Conservation (phyloP, 805 yeast species). For the Yamadazyma sp. region DNA sequence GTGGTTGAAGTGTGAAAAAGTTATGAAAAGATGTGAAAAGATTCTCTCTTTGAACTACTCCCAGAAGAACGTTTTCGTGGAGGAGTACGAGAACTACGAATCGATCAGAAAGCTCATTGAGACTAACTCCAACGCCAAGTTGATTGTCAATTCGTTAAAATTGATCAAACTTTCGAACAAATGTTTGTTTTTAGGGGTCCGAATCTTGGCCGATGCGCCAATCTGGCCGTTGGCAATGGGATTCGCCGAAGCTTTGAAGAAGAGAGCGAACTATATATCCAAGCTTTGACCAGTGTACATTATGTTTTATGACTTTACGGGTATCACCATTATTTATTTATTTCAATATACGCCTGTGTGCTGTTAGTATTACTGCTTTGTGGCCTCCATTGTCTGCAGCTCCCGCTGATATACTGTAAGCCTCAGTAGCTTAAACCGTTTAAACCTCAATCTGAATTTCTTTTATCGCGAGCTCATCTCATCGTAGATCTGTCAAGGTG, state of each 20-base stretch:
- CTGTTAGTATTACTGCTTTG: no score
- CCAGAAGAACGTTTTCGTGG: slow-evolving; percentile 8
- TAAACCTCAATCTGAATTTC: no score
- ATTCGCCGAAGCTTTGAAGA: slow-evolving; percentile 76
- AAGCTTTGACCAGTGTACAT: slow-evolving; percentile 9
- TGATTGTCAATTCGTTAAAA: slow-evolving; percentile 16
- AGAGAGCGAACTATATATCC: slow-evolving; percentile 39
- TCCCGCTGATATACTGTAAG: no score
- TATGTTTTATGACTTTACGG: slow-evolving; percentile 5
- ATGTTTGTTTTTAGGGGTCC: slow-evolving; percentile 66
- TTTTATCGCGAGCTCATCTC: no score
- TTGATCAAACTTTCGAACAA: slow-evolving; percentile 51
- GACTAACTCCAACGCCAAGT: slow-evolving; percentile 23
- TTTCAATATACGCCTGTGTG: slow-evolving; percentile 6
- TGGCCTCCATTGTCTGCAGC: no score
- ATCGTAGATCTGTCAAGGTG: slow-evolving; percentile 7
- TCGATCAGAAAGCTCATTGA: slow-evolving; percentile 52
- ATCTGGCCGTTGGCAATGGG: slow-evolving; percentile 82
- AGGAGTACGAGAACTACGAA: slow-evolving; percentile 25
- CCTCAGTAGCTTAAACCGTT: no score
- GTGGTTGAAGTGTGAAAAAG: slow-evolving; percentile 59
- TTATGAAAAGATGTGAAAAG: slow-evolving; percentile 60
- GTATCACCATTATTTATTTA: slow-evolving; percentile 5
- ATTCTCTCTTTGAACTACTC: slow-evolving; percentile 38
- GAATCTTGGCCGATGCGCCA: slow-evolving; percentile 81